Evolutionary conservation across 768 basidiomycete species (phyloP), one percentile per base, ranked within the genome.

Genomic region (Collybia nuda): DNA sequence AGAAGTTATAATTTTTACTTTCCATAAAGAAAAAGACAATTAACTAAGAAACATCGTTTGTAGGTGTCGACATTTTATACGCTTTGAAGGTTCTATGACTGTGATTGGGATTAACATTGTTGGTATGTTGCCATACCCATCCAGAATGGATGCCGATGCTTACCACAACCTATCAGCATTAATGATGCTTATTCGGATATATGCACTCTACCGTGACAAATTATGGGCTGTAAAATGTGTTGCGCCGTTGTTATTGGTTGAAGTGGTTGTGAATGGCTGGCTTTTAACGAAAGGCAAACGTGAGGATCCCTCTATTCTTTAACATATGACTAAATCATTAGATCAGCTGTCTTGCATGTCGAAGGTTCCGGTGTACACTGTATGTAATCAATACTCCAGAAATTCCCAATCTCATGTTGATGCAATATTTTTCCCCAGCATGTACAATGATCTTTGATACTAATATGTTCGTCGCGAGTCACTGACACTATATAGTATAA

Each of bases 161-260:
- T 12, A 18, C 14, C 23, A 22, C 5, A 17, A 17, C 11, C 38
- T 11, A 36, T 8, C 38, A 69, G 71, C 62, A 3, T 53, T 81
- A 15, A 82, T 85, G 81, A 82, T 85, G 82, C 65, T 81, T 19
- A 54, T 83, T 2, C 78, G 82, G 21, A 67, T 78, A 48, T 58
- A 64, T n/a, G 74, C 72, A 6, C 52, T 78, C 29, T 77, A 75
- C 48, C 62, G 66, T 12, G 53, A 58, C 21, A 66, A 69, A 14
- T 62, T 59, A 47, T 64, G 62, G 60, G 61, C 72, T 24, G 54
- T 65, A 48, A 53, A 58, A 51, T 23, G 56, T n/a, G 54, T 71
- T 47, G 59, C 65, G 47, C 7, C 59, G 41, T 43, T 85, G 7
- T 72, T 82, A 36, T 6, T 74, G 9, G 47, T 73, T 24, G 76